Evolutionary conservation across 2,329 filamentous ascomycete species (phyloP).

Genomic region (Aspergillus bombycis): DNA sequence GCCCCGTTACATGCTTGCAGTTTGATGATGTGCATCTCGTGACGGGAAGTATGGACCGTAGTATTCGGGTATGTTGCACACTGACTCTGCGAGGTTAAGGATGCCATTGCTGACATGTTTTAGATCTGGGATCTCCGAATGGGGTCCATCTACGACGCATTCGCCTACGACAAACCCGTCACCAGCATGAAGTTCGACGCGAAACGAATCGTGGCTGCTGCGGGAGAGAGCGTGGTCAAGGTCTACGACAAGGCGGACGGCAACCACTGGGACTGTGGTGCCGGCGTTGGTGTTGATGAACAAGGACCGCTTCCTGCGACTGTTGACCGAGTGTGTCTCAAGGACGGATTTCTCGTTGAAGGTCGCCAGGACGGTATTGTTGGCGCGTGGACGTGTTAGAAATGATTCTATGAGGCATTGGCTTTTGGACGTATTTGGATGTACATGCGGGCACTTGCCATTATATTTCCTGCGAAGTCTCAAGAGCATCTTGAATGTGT

Average conservation of each 20-base stretch:
- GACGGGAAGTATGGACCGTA: conserved; percentile 88
- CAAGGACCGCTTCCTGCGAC: conserved; percentile 67
- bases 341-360: conserved; percentile 92
- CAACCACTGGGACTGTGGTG: conserved; percentile 93
- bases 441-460: conserved; percentile 1
- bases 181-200: conserved; percentile 98
- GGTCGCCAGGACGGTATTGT: conserved; percentile 85
- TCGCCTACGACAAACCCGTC: conserved; percentile 88
- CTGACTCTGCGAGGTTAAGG: background rate
- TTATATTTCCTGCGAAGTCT: background rate
- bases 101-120: conserved; percentile 24
- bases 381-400: conserved; percentile 82
- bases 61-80: conserved; percentile 76
- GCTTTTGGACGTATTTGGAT: background rate
- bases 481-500: conserved; percentile 1
- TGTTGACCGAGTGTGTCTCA: conserved; percentile 85
- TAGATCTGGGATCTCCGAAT: conserved; percentile 99
- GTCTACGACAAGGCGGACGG: conserved; percentile 98
- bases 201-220: conserved; percentile 84
- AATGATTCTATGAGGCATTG: conserved; percentile 4
- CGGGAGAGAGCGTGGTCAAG: conserved; percentile 91
- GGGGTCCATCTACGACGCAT: conserved; percentile 92
- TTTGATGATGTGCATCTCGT: conserved; percentile 96
- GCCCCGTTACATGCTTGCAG: conserved; percentile 88
- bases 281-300: conserved; percentile 69